A percentile compares a stretch with the other conserved stretches of the same genome.
phyloP scores from a whole-genome alignment of 2,329 filamentous ascomycete species.

The Mycosphaerella sp. region DNA sequence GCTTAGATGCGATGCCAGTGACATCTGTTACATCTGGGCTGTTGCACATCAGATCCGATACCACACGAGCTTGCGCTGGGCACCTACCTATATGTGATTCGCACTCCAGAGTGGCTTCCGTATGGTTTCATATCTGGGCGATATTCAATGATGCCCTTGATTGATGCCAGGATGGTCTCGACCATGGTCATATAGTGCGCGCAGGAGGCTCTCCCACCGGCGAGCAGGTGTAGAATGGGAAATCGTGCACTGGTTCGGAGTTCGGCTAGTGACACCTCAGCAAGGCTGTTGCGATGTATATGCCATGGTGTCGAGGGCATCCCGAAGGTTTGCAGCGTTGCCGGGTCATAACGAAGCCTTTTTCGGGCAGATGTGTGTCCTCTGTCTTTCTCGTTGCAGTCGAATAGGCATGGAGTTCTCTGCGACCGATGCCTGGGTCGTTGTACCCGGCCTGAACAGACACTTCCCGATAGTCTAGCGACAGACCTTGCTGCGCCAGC shows the following conservation, averaged over 20 bases:
- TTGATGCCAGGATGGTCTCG: not conserved
- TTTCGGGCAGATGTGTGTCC: not conserved
- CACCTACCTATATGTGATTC: not conserved
- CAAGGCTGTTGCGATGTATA: not conserved
- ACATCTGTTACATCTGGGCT: not conserved
- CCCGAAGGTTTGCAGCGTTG: not conserved
- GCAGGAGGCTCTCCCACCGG: not conserved
- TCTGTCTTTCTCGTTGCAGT: too few relatives aligned
- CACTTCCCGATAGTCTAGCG: not conserved
- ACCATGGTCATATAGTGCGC: not conserved
- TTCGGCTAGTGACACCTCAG: not conserved
- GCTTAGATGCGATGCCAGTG: not conserved
- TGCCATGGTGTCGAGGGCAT: not conserved
- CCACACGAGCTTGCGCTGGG: too few relatives aligned
- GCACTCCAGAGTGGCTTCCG: not conserved
- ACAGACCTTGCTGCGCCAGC: not conserved
- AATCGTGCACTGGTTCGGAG: not conserved
- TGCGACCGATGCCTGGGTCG: too few relatives aligned
- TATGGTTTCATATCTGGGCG: not conserved
- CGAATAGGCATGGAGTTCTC: too few relatives aligned
- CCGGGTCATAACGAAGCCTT: not conserved
- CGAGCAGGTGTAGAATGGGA: not conserved
- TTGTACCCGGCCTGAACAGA: too few relatives aligned
- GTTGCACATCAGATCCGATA: not conserved
- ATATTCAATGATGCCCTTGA: not conserved